A percentile compares a stretch with the other conserved stretches of the same genome.
These are phyloP conservation scores for Phaffia tasmanica DNA, from an alignment of 768 basidiomycete genomes.

Conservation along the genomic window DNA sequence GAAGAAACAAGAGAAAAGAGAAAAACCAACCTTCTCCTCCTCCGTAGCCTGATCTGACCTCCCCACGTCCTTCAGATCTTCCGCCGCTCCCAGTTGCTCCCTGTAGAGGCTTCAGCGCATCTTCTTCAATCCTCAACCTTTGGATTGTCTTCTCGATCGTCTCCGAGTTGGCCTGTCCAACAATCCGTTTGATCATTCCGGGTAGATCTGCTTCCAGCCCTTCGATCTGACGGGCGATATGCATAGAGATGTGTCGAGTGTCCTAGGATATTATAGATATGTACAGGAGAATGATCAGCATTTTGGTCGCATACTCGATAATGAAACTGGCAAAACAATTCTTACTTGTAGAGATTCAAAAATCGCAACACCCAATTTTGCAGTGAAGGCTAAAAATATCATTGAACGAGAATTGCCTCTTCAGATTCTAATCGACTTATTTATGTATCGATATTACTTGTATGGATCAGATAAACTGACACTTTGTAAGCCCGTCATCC, in stretches of 20 bases:
- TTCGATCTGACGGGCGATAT: constrained; percentile 19
- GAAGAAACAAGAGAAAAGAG: no score
- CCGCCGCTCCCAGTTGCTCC: neutral
- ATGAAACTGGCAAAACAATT: constrained; percentile 2
- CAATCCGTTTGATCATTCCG: constrained; percentile 20
- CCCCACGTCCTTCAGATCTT: neutral
- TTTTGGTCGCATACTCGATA: neutral
- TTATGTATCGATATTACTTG: neutral
- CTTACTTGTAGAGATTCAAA: constrained; percentile 24
- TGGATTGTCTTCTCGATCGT: constrained; percentile 21
- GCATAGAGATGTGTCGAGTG: no score
- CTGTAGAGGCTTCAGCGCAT: constrained; percentile 15
- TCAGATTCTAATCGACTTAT: neutral
- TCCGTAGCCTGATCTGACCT: constrained; percentile 9
- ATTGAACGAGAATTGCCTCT: neutral
- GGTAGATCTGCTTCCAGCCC: constrained; percentile 19
- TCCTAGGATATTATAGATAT: neutral
- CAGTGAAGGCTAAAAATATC: constrained; percentile 22
- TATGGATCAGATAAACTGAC: neutral
- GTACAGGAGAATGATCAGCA: neutral
- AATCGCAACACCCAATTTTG: constrained; percentile 26
- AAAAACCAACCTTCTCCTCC: constrained; percentile 15
- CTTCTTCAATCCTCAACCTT: constrained; percentile 21
- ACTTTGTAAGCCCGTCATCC: constrained; percentile 23
- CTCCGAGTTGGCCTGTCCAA: constrained; percentile 10